Evolutionary conservation across 2,329 filamentous ascomycete species (phyloP).

Genomic region (Cladophialophora carrionii): DNA sequence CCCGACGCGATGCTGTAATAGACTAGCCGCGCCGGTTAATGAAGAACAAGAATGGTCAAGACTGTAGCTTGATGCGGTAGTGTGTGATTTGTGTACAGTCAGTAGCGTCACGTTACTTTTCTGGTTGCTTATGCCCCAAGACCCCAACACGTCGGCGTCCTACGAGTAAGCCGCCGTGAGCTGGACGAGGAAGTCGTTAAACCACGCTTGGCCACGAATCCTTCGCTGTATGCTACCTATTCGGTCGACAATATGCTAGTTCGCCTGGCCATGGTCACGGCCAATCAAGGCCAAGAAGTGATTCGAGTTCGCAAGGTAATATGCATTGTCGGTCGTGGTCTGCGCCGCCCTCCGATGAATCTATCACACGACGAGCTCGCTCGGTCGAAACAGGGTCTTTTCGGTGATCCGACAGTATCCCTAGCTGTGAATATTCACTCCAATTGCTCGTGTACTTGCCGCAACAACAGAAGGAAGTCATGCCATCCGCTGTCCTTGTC

Average conservation of each 20-base stretch:
- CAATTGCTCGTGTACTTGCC: background rate
- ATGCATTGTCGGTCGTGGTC: constrained; percentile 11
- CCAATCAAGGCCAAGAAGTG: background rate
- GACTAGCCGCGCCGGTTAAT: background rate
- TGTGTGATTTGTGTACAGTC: background rate
- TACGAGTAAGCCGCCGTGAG: constrained; percentile 2
- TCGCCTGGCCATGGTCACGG: background rate
- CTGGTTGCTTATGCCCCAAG: constrained; percentile 6
- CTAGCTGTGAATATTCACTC: background rate
- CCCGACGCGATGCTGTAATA: background rate
- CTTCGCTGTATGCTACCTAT: background rate
- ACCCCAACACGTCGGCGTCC: constrained; percentile 18
- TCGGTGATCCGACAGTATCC: background rate
- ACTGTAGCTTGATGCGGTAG: background rate
- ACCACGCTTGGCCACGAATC: constrained; percentile 13
- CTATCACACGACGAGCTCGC: constrained; percentile 5
- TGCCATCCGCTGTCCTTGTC: background rate
- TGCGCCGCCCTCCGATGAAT: constrained; percentile 15
- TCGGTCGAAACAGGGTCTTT: constrained; percentile 2
- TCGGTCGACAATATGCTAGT: background rate
- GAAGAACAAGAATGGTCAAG: background rate
- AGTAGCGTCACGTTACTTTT: constrained; percentile 2
- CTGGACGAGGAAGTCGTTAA: background rate
- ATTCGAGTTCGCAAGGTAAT: background rate
- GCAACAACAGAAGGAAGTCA: background rate